phyloP scores from a whole-genome alignment of 345 rosid genomes.

The Trapa incisa region DNA sequence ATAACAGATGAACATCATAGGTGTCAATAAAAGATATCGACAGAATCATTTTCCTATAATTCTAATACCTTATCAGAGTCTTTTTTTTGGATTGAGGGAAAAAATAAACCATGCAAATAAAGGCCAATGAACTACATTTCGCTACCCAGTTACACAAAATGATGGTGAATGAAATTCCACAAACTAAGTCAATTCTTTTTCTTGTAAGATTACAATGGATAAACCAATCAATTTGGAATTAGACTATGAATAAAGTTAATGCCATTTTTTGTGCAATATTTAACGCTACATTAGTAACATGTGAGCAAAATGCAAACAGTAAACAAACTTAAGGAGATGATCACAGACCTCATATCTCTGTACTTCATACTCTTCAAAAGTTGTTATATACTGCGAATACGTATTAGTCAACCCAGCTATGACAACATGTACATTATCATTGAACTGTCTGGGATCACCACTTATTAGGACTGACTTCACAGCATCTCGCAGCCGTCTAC shows the following conservation, averaged over 20 bases:
- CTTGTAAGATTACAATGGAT: not conserved
- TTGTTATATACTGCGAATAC: slow-evolving; percentile 86
- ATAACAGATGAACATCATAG: not conserved
- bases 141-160: not conserved
- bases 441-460: slow-evolving; percentile 30
- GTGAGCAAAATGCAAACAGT: not conserved
- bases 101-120: not conserved
- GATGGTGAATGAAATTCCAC: too few relatives aligned
- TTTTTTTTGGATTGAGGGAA: not conserved
- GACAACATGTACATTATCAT: slow-evolving; percentile 50
- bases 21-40: not conserved
- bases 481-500: slow-evolving; percentile 97
- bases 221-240: not conserved
- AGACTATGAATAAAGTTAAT: not conserved
- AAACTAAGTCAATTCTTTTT: not conserved
- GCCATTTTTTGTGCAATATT: not conserved
- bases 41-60: not conserved
- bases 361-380: slow-evolving; percentile 81
- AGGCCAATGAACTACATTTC: not conserved
- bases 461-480: slow-evolving; percentile 56
- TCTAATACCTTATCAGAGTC: not conserved
- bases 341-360: slow-evolving; percentile 88
- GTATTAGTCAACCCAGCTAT: slow-evolving; percentile 91
- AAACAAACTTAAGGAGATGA: slow-evolving; percentile 1
- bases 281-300: not conserved